Conservation (phyloP, 345 rosid species). For the Dovyalis caffra region DNA sequence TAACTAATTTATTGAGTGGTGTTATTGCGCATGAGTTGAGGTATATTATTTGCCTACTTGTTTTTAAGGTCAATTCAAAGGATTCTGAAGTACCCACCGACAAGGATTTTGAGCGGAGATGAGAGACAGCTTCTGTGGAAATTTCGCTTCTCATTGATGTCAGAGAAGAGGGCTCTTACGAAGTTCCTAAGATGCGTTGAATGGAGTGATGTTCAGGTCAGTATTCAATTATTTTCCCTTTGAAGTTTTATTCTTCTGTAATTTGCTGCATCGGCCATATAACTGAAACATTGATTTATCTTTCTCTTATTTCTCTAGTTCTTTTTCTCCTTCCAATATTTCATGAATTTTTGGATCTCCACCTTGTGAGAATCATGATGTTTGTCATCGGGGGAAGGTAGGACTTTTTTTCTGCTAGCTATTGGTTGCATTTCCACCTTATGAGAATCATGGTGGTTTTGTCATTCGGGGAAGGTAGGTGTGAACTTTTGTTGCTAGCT, state of each 20-base stretch:
- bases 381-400: no score
- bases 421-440: no score
- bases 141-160: conserved; percentile 90
- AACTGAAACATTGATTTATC: conserved; percentile 2
- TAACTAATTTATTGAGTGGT: background rate
- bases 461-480: background rate
- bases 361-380: no score
- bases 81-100: conserved; percentile 88
- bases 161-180: conserved; percentile 94
- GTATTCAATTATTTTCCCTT: conserved; percentile 17
- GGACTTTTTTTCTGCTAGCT: no score
- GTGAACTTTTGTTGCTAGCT: background rate
- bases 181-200: conserved; percentile 95
- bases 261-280: background rate
- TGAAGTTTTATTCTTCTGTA: background rate
- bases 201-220: conserved; percentile 97
- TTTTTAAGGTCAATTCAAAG: conserved; percentile 72
- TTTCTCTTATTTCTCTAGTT: background rate
- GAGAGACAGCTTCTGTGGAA: conserved; percentile 98
- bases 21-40: conserved; percentile 6
- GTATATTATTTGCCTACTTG: conserved; percentile 16
- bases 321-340: background rate
- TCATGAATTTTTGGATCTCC: background rate
- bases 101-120: conserved; percentile 86
- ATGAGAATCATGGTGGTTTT: background rate